Evolutionary conservation across 768 basidiomycete genomes (phyloP).

Genomic region (Pholiota molesta): DNA sequence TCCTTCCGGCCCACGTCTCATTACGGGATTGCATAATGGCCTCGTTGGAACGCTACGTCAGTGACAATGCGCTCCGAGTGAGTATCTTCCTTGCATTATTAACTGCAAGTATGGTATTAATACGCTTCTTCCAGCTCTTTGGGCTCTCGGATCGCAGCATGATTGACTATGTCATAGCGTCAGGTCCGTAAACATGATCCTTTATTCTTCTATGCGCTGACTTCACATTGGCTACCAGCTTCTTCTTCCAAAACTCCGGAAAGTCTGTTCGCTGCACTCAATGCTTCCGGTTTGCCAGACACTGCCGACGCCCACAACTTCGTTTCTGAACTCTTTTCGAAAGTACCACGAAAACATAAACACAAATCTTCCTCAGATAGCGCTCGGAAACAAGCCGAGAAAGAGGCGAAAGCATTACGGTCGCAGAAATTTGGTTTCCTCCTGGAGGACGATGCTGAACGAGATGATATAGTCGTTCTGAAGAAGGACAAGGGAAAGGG

Average conservation of each 20-base stretch:
- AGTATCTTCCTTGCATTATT: constrained; percentile 24
- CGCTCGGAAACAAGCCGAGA: constrained; percentile 70
- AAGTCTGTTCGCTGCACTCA: constrained; percentile 74
- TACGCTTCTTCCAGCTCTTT: constrained; percentile 57
- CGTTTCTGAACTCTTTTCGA: constrained; percentile 72
- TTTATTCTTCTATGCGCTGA: not conserved
- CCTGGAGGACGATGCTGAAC: constrained; percentile 72
- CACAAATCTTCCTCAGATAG: constrained; percentile 55
- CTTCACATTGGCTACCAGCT: constrained; percentile 44
- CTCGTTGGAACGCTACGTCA: constrained; percentile 70
- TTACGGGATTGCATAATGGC: constrained; percentile 44
- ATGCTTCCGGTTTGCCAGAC: constrained; percentile 79
- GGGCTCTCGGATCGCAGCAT: constrained; percentile 84
- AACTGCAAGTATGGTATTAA: constrained; percentile 5
- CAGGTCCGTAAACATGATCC: constrained; percentile 51
- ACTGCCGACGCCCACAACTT: constrained; percentile 82
- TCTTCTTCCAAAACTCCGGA: constrained; percentile 82
- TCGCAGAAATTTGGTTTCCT: constrained; percentile 80
- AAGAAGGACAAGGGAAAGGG: constrained; percentile 32
- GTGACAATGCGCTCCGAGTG: constrained; percentile 76
- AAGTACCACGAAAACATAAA: constrained; percentile 79
- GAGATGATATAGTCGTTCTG: constrained; percentile 44
- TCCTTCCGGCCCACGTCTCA: not conserved
- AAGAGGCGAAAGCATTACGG: constrained; percentile 68
- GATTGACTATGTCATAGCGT: constrained; percentile 85